phyloP scores from a whole-genome alignment of 805 yeast genomes.

The Yamadazyma scolyti region DNA sequence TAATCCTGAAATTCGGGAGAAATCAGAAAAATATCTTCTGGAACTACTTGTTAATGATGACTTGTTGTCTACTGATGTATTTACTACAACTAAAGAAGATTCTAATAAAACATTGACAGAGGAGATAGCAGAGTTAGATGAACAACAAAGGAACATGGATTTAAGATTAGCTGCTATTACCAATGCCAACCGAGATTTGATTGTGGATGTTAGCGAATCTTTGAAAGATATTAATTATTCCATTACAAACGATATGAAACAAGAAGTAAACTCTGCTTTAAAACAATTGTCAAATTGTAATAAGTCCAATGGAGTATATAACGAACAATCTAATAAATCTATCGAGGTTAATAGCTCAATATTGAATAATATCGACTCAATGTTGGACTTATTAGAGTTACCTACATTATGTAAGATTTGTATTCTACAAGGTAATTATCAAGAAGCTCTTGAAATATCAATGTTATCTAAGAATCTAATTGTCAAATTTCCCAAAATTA shows the following conservation, averaged over 20 bases:
- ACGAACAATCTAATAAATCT: constrained; percentile 18
- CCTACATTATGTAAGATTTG: constrained; percentile 85
- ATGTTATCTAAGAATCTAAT: constrained; percentile 66
- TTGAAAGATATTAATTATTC: constrained; percentile 28
- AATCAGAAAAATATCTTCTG: constrained; percentile 29
- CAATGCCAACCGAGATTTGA: constrained; percentile 41
- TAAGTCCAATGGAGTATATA: constrained; percentile 8
- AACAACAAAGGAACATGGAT: constrained; percentile 47
- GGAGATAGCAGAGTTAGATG: constrained; percentile 72
- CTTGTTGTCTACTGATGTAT: constrained; percentile 39
- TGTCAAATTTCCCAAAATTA: constrained; percentile 63
- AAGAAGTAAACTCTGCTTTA: constrained; percentile 12
- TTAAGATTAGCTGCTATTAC: constrained; percentile 40
- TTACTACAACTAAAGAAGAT: constrained; percentile 34
- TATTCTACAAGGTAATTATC: constrained; percentile 79
- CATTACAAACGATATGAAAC: constrained; percentile 13
- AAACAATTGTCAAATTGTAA: constrained; percentile 7
- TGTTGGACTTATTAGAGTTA: constrained; percentile 75
- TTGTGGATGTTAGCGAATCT: constrained; percentile 38
- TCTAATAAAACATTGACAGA: constrained; percentile 45
- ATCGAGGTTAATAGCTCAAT: constrained; percentile 31
- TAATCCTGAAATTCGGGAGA: constrained; percentile 12
- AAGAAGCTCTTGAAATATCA: constrained; percentile 84
- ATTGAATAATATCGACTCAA: constrained; percentile 60
- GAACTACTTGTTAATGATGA: constrained; percentile 48